A percentile compares a stretch with the other conserved stretches of the same genome.
Conservation (phyloP, 2,329 filamentous ascomycete species). For the Penicillium psychrosexuale region DNA sequence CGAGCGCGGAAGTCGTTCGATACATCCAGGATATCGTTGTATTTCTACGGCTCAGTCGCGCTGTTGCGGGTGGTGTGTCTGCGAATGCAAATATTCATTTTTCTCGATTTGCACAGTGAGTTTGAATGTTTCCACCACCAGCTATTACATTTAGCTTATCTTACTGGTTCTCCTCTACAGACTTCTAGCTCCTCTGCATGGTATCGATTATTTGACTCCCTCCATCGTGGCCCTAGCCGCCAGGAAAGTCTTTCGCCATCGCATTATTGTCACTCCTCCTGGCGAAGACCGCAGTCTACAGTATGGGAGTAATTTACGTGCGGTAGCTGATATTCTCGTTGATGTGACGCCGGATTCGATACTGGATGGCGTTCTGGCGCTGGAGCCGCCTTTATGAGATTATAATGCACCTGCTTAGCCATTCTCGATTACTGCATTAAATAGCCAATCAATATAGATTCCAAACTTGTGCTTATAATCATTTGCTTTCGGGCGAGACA, state of each 20-base stretch:
- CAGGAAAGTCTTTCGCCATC: slow-evolving; percentile 83
- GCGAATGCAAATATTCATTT: slow-evolving; percentile 77
- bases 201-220: slow-evolving; percentile 75
- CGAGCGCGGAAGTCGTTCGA: slow-evolving; percentile 73
- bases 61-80: slow-evolving; percentile 73
- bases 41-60: slow-evolving; percentile 84
- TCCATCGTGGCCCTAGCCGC: slow-evolving; percentile 78
- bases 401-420: background rate
- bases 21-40: slow-evolving; percentile 86
- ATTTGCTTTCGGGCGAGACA: background rate
- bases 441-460: background rate
- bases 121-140: background rate
- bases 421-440: background rate
- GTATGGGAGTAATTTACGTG: slow-evolving; percentile 78
- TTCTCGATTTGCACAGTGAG: slow-evolving; percentile 59
- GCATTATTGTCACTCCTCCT: slow-evolving; percentile 66
- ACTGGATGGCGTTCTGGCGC: slow-evolving; percentile 57
- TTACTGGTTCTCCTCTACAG: slow-evolving; percentile 13
- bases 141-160: background rate
- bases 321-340: slow-evolving; percentile 65
- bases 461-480: background rate
- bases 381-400: slow-evolving; percentile 55
- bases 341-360: slow-evolving; percentile 55
- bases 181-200: slow-evolving; percentile 73
- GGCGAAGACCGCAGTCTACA: slow-evolving; percentile 82